A percentile compares a stretch with the other conserved stretches of the same genome.
Evolutionary conservation across 2,329 filamentous ascomycete species (phyloP).

Genomic region (Xylaria sp.): DNA sequence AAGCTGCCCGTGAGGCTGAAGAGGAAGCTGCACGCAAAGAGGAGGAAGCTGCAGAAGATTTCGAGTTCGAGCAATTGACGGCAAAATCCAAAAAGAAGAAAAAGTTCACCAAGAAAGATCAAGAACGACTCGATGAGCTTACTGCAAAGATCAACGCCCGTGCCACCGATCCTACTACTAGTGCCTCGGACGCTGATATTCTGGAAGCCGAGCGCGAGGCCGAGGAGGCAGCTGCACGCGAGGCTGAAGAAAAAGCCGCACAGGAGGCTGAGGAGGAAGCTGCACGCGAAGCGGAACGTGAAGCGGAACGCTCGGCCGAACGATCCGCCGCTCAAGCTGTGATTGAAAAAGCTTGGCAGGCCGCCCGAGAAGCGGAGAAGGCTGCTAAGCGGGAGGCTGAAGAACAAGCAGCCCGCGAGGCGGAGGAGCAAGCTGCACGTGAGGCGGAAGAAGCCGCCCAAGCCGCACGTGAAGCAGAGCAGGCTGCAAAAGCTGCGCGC

Average conservation of each 20-base stretch:
- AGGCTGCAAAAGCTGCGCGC: constrained; percentile 27
- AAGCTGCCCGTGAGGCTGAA: constrained; percentile 47
- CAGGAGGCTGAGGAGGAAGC: constrained; percentile 37
- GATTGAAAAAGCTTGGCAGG: constrained; percentile 2
- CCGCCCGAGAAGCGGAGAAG: constrained; percentile 38
- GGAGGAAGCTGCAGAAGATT: constrained; percentile 29
- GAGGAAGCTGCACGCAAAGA: constrained; percentile 26
- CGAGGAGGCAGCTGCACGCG: constrained; percentile 31
- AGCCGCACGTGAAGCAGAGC: constrained; percentile 46
- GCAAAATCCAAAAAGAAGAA: constrained; percentile 23
- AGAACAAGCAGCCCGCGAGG: constrained; percentile 37
- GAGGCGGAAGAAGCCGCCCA: constrained; percentile 45
- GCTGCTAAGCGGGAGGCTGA: constrained; percentile 27
- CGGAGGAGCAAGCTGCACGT: constrained; percentile 39
- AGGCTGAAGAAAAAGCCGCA: constrained; percentile 32
- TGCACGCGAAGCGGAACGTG: constrained; percentile 31
- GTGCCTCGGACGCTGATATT: neutral
- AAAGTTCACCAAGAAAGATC: constrained; percentile 17
- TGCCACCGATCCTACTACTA: neutral
- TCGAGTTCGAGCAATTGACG: constrained; percentile 14
- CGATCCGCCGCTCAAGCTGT: constrained; percentile 1
- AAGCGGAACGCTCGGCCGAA: neutral
- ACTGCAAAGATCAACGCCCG: constrained; percentile 30
- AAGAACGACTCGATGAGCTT: constrained; percentile 33
- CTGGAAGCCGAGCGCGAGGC: constrained; percentile 29